Conservation (phyloP, 2,329 filamentous ascomycete genomes). For the Penicillium sp. region DNA sequence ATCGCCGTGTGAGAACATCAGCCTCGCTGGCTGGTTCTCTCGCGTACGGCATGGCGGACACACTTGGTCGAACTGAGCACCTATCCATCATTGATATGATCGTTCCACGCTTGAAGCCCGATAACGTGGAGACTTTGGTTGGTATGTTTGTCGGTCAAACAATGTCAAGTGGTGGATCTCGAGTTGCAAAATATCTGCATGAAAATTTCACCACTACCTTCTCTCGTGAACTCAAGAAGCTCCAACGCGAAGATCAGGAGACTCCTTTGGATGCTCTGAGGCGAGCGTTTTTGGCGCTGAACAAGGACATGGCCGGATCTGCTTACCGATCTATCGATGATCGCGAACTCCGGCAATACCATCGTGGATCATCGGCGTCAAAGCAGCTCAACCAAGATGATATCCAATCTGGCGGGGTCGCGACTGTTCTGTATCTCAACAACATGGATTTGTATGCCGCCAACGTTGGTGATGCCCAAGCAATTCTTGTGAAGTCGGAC, state of each 20-base stretch:
- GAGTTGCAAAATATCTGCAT: slow-evolving; percentile 92
- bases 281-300: slow-evolving; percentile 78
- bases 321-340: slow-evolving; percentile 77
- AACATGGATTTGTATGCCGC: slow-evolving; percentile 88
- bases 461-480: slow-evolving; percentile 92
- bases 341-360: slow-evolving; percentile 52
- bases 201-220: slow-evolving; percentile 91
- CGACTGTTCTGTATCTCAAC: slow-evolving; percentile 83
- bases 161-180: slow-evolving; percentile 82
- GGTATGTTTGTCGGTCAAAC: slow-evolving; percentile 95
- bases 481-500: slow-evolving; percentile 88
- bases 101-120: slow-evolving; percentile 82
- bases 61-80: slow-evolving; percentile 85
- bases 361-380: slow-evolving; percentile 65
- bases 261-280: slow-evolving; percentile 76
- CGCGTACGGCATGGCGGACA: slow-evolving; percentile 96
- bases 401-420: slow-evolving; percentile 80
- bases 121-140: slow-evolving; percentile 80
- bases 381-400: slow-evolving; percentile 84
- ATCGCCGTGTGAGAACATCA: slow-evolving; percentile 91
- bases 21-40: slow-evolving; percentile 87
- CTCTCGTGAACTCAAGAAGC: slow-evolving; percentile 67
- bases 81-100: slow-evolving; percentile 93
- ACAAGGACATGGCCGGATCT: slow-evolving; percentile 86
- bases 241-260: slow-evolving; percentile 64